Conservation (phyloP, 441 rosid species). For the Adansonia rubrostipa region DNA sequence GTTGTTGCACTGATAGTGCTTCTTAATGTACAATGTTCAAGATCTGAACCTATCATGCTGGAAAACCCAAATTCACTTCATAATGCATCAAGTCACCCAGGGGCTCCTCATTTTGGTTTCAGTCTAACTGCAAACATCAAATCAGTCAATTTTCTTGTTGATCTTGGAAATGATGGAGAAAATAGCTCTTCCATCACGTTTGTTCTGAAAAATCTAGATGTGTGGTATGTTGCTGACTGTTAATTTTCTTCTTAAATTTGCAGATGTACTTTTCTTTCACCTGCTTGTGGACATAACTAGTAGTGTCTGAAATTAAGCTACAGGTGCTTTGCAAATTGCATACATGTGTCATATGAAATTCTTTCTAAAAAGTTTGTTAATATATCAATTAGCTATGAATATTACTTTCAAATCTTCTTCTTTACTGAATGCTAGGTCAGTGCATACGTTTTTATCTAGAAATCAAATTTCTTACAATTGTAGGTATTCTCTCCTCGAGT, state of each 20-base stretch:
- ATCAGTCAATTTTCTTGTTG: constrained; percentile 51
- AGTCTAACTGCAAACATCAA: constrained; percentile 57
- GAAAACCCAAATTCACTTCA: constrained; percentile 32
- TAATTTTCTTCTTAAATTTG: constrained; percentile 18
- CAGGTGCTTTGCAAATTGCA: not conserved
- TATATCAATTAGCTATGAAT: not conserved
- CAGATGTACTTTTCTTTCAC: not conserved
- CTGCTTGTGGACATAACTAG: constrained; percentile 15
- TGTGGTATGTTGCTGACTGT: constrained; percentile 49
- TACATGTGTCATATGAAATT: constrained; percentile 5
- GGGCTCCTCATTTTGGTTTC: constrained; percentile 53
- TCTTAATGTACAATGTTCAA: constrained; percentile 49
- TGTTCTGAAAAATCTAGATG: constrained; percentile 50
- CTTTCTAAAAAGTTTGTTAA: not conserved
- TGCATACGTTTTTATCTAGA: constrained; percentile 18
- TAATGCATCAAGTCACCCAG: constrained; percentile 36
- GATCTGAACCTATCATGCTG: constrained; percentile 37
- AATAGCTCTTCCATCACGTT: constrained; percentile 56
- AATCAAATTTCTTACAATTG: constrained; percentile 24
- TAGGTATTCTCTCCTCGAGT: constrained; percentile 67
- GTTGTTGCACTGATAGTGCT: constrained; percentile 56
- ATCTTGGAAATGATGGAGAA: constrained; percentile 78
- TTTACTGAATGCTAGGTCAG: constrained; percentile 25
- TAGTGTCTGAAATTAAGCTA: not conserved
- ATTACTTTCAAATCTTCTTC: not conserved